Evolutionary conservation across 768 basidiomycete genomes (phyloP), one percentile per base, ranked within the genome.

Genomic region (Pluteus cervinus): DNA sequence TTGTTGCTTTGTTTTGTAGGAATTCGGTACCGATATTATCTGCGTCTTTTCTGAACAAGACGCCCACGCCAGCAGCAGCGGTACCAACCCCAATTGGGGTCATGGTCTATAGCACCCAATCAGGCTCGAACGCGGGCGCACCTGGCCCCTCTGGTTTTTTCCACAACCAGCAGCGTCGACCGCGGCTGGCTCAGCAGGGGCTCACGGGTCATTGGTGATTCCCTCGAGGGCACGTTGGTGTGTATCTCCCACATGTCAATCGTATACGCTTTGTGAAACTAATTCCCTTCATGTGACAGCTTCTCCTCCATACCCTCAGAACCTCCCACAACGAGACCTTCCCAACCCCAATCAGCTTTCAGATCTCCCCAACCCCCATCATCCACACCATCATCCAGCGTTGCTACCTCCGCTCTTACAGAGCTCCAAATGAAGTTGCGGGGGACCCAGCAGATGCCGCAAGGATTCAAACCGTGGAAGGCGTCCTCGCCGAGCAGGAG

Each of bases 21-120:
- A 98, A 81, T 98, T 96, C 57, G 96, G 96, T 40, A 99, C 98
- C 52, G 96, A 98, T 64, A 99, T 99, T 44, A 75, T 88, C 37
- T 92, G 93, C 50, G 77, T 97, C 4, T 82, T 94, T 48, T 76
- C 71, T 0, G 82, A 90, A 28, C 86, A 89, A 42, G 96, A 99
- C 51, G 84, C 77, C 1, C 79, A 76, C n/a, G n/a, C n/a, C n/a
- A n/a, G n/a, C n/a, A n/a, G n/a, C n/a, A n/a, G n/a, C n/a, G n/a
- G n/a, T n/a, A n/a, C n/a, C n/a, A n/a, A n/a, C n/a, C n/a, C n/a
- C 12, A 45, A 46, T n/a, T n/a, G n/a, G 41, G 37, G 42, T 28
- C 49, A 42, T 40, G 24, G 49, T 46, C 39, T 53, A 44, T 33
- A 17, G 53, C 10, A 15, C 58, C n/a, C n/a, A 57, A 7, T 44